Evolutionary conservation across 208 protist species (phyloP), one percentile per base, ranked within the genome.

Genomic region (Angomonas desouzai): DNA sequence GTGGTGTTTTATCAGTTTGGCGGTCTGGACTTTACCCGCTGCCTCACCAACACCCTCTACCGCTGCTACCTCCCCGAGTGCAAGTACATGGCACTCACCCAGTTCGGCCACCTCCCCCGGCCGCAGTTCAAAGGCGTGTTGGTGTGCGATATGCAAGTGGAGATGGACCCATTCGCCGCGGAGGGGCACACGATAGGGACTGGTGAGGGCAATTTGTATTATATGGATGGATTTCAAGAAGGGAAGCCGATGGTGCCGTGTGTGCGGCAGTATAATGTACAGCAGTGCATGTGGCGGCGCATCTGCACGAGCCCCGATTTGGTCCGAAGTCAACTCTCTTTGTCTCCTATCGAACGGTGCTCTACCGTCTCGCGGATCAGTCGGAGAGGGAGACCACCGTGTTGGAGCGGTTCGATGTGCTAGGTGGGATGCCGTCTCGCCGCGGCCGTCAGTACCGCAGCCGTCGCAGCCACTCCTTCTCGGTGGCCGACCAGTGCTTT

Each of bases 201-300:
- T 0, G 34, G 72, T 3, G 43, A 64, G 18, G 72, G 76, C 16
- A 63, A 69, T 0, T 68, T 85, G n/a, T 85, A 80, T 51, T 80
- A 85, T 64, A 59, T 85, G 59, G 78, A 85, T 43, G 78, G 82
- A 6, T 73, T 78, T 59, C 75, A 78, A 55, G 62, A 71, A 10
- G 78, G 74, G n/a, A 55, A 64, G 27, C 72, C 72, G 6, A 80
- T 80, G 74, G 67, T 65, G 22, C 66, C 76, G 29, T 65, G 68
- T 18, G 51, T 83, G 47, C 78, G 76, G n/a, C 49, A 64, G 43
- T 81, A 81, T 67, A 72, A 74, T 47, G 53, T 83, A 3, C 49
- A 61, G 9, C 79, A 66, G 1, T 66, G 66, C 0, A 55, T 85
- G 18, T 88, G 82, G 82, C 57, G 60, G 51, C 66, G 61, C 11